Evolutionary conservation across 164 flowering plant species (phyloP).

Genomic region (Dillenia turbinata): DNA sequence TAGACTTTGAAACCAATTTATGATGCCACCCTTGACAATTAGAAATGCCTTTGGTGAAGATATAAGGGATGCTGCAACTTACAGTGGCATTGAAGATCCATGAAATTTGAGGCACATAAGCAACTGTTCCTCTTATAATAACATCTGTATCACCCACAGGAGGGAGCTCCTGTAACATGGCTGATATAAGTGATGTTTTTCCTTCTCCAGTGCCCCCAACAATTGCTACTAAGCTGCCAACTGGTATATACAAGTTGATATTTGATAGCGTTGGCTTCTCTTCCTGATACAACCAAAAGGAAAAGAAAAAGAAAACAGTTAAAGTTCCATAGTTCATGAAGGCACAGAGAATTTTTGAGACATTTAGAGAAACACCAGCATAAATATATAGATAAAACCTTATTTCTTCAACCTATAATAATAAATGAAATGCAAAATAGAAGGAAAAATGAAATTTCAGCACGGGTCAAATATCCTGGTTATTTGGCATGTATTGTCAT

Average conservation of each 20-base stretch:
- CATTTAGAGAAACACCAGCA: too few relatives aligned
- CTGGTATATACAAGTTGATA: constrained; percentile 81
- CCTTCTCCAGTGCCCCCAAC: constrained; percentile 99
- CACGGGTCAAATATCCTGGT: too few relatives aligned
- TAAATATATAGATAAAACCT: too few relatives aligned
- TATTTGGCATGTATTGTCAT: too few relatives aligned
- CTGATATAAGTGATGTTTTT: constrained; percentile 90
- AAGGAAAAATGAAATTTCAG: too few relatives aligned
- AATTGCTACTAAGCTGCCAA: constrained; percentile 88
- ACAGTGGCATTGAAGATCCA: constrained; percentile 99
- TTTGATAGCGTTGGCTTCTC: constrained; percentile 79
- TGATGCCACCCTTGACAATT: too few relatives aligned
- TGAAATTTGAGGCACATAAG: constrained; percentile 96
- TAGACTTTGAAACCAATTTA: background rate
- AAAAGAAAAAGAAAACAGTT: too few relatives aligned
- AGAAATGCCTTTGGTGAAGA: background rate
- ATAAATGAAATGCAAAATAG: too few relatives aligned
- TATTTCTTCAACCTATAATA: too few relatives aligned
- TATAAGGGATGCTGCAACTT: constrained; percentile 22
- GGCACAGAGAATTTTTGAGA: too few relatives aligned
- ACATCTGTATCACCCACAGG: constrained; percentile 55
- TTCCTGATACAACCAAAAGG: constrained; percentile 37
- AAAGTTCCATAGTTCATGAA: too few relatives aligned
- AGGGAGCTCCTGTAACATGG: constrained; percentile 98
- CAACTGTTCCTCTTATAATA: constrained; percentile 78